Base-by-base conservation (phyloP, 768 basidiomycete species). In the Russula abietina region DNA sequence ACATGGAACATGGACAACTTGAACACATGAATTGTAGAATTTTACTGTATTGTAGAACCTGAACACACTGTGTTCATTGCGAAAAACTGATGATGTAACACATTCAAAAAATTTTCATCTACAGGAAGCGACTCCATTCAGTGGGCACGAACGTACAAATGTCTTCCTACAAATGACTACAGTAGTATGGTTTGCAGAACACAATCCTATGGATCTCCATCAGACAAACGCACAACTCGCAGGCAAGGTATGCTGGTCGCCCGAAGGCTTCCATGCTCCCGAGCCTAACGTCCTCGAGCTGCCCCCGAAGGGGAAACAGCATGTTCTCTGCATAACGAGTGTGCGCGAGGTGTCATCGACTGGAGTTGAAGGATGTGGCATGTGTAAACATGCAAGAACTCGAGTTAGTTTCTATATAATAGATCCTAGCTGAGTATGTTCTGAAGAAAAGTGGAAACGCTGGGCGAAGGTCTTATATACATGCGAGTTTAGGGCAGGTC, bases 311-410 rank as follows among this genome's bases (percentile, higher is more conserved):
- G 59, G 36, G 12, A 36, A 12, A 36, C 55, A 70, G 59, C 70
- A 69, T 74, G 75, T 76, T 75, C 75, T 76, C 75, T 68, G 75
- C 73, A 68, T 70, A 69, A 76, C 73, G 75, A 72, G 74, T 62
- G 71, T 68, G 66, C 72, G 74, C 70, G 46, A 55, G 49, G 66
- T 30, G 70, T 76, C 75, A 76, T 76, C 75, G 69, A 73, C 71
- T 74, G 73, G 75, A 75, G 70, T 68, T 68, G 71, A 76, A 72
- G 73, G 68, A 74, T 72, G 74, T 71, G 75, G 75, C 75, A 76
- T 73, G 73, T 71, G 71, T 76, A 75, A 75, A 75, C 73, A 74
- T 76, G 75, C 75, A 71, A 76, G 74, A 41, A 77, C 75, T 75
- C 75, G 71, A 75, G 75, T 76, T 75, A 75, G 75, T 73, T 73